phyloP scores from a whole-genome alignment of 805 yeast genomes.

The Maudiozyma bulderi region DNA sequence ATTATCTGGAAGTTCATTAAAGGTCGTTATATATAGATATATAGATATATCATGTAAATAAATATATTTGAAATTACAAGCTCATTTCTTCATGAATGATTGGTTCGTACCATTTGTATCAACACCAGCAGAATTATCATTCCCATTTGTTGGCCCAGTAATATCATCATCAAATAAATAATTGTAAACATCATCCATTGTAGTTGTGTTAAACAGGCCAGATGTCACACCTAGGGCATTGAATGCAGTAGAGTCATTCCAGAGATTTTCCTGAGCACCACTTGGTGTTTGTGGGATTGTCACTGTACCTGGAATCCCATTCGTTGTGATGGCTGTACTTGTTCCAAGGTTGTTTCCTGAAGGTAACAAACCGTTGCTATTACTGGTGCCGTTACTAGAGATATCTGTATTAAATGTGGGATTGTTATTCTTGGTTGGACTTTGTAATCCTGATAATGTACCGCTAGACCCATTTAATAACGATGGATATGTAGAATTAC shows the following conservation, averaged over 20 bases:
- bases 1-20: no score
- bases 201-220: constrained; percentile 24
- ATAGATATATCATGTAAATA: no score
- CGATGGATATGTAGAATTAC: neutral
- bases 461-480: neutral
- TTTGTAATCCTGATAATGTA: neutral
- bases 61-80: no score
- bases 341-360: neutral
- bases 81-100: no score
- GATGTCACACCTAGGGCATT: constrained; percentile 12
- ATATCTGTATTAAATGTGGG: neutral
- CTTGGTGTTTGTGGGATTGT: neutral
- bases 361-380: neutral
- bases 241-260: constrained; percentile 14
- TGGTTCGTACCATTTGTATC: neutral
- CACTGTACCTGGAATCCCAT: neutral
- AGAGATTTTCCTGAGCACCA: constrained; percentile 2
- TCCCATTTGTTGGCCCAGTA: neutral
- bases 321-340: neutral
- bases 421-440: neutral
- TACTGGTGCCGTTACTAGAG: neutral
- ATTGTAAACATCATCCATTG: constrained; percentile 26
- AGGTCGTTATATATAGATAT: no score
- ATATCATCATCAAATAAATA: constrained; percentile 18
- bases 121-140: neutral